A percentile compares a stretch with the other conserved stretches of the same genome.
phyloP scores from a whole-genome alignment of 306 rosid species.

The Ochetophila trinervis region DNA sequence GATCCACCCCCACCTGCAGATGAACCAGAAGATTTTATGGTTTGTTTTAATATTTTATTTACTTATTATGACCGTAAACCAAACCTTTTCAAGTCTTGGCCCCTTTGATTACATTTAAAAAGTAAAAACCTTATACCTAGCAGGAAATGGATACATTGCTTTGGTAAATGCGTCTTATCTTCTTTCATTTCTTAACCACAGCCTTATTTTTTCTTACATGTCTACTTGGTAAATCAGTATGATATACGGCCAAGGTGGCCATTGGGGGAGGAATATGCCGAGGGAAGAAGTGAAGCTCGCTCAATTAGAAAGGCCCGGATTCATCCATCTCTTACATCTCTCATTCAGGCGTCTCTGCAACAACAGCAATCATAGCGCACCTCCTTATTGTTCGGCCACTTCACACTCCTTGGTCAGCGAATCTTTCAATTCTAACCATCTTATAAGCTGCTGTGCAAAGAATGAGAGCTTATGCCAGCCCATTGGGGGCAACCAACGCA shows the following conservation, averaged over 20 bases:
- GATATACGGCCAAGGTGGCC: conserved; percentile 98
- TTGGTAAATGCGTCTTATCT: too few relatives aligned
- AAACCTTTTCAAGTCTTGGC: too few relatives aligned
- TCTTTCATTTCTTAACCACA: background rate
- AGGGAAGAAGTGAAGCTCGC: conserved; percentile 83
- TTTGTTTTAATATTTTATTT: conserved; percentile 28
- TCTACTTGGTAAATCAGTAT: conserved; percentile 38
- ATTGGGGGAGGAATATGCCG: conserved; percentile 75
- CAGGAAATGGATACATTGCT: background rate
- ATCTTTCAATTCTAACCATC: background rate
- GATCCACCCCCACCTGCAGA: conserved; percentile 90
- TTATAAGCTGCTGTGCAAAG: background rate
- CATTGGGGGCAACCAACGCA: too few relatives aligned
- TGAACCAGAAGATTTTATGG: conserved; percentile 83
- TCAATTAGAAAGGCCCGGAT: conserved; percentile 72
- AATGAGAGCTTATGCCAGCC: too few relatives aligned
- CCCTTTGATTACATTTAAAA: background rate
- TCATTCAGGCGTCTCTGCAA: conserved; percentile 67
- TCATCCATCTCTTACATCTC: conserved; percentile 89
- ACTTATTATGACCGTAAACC: background rate
- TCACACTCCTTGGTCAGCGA: conserved; percentile 1
- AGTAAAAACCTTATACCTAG: background rate
- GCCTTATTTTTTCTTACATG: background rate
- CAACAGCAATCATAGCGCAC: conserved; percentile 41
- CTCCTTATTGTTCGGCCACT: conserved; percentile 13